These are phyloP conservation scores for Suillus hirtellus DNA, from an alignment of 768 basidiomycete genomes.

Conservation along the genomic window DNA sequence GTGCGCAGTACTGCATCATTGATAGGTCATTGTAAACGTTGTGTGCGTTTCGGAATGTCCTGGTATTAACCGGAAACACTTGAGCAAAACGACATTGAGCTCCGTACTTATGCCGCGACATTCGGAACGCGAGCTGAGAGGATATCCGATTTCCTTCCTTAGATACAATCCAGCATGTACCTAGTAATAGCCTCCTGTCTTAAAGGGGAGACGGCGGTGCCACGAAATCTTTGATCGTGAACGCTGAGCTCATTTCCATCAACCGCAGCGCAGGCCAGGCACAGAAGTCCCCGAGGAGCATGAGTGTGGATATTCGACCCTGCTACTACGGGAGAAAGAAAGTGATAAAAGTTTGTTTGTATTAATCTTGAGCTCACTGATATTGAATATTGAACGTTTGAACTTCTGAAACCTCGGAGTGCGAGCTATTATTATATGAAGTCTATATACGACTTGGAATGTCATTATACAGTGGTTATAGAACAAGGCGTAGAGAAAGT, in stretches of 20 bases:
- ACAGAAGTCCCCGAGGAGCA: slow-evolving; percentile 19
- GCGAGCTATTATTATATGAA: neutral
- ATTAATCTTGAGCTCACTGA: neutral
- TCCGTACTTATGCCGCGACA: neutral
- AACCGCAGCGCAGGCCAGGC: slow-evolving; percentile 11
- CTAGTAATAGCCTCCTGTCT: slow-evolving; percentile 10
- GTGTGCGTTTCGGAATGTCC: neutral
- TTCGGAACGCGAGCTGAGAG: neutral
- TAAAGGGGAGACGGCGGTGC: neutral
- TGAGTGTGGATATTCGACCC: neutral
- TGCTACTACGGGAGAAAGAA: neutral
- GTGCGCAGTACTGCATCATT: neutral
- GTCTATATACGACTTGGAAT: neutral
- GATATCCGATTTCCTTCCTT: slow-evolving; percentile 22
- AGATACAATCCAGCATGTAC: slow-evolving; percentile 13
- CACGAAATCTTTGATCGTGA: slow-evolving; percentile 13
- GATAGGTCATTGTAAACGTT: neutral
- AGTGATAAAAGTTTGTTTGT: neutral
- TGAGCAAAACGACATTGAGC: neutral
- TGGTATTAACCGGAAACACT: neutral
- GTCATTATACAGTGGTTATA: neutral
- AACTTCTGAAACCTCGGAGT: neutral
- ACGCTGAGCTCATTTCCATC: slow-evolving; percentile 12
- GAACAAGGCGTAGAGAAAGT: neutral
- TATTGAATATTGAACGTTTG: neutral